Evolutionary conservation across 1,284 basidiomycete species (phyloP), one percentile per base, ranked within the genome.

Genomic region (Anthracocystis setariae): DNA sequence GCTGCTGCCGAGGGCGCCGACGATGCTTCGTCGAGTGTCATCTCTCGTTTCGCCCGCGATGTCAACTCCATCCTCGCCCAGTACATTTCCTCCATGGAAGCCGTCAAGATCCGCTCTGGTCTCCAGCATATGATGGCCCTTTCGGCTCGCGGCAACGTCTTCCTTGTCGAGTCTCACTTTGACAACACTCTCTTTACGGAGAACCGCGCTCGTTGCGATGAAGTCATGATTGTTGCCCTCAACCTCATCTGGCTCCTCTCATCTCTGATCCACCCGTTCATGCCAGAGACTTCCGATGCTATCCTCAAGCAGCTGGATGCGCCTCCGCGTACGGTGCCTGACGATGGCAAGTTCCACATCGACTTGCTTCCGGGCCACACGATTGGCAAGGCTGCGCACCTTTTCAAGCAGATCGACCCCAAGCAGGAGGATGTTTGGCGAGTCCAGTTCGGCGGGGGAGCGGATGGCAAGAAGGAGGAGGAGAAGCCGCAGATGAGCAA

Each of bases 381-480:
- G 53, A 89, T 98, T 65, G 92, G 92, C 56, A 90, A 88, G 74
- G 92, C 95, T 8, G 90, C 89, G 49, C 91, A 97, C 84, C 85
- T 98, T 73, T 98, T 98, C 87, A 93, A 92, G 86, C 90, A 89
- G 81, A 97, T 98, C 73, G 93, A 97, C 62, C 92, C 93, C 74
- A 91, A 89, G 84, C 91, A 92, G 89, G 91, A 90, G 39, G 90
- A 92, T 35, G 86, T 88, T 10, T 98, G 91, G 91, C 88, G 90
- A 69, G 85, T 85, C 46, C 89, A 90, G 84, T 98, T 94, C 76
- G 91, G 90, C 18, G 93, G 92, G 13, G 86, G 77, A 58, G 74
- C 82, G 1, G 58, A 54, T 5, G 68, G 29, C 18, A 59, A 59
- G 20, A 61, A 49, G 48, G 51, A 62, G 33, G 69, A 56, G 27